Evolutionary conservation across 164 flowering plant species (phyloP).

Genomic region (Santalum album): DNA sequence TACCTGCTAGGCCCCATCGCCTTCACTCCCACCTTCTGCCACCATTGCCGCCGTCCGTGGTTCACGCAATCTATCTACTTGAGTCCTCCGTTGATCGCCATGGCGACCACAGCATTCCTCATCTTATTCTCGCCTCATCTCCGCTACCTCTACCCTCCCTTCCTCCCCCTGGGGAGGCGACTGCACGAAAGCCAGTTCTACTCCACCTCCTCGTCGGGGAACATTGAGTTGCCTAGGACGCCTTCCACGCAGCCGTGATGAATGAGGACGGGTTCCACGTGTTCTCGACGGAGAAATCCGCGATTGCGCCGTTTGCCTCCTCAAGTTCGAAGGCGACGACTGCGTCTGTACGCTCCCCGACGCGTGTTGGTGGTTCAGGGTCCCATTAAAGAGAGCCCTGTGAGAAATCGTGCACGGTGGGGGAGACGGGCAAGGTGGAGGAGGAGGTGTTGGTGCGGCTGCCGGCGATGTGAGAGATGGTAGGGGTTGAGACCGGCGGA

Average conservation of each 20-base stretch:
- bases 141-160: conserved; percentile 45
- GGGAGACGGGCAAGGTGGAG: too few species aligned
- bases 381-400: too few species aligned
- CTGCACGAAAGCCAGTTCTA: conserved; percentile 17
- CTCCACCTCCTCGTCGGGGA: conserved; percentile 22
- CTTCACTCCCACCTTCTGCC: too few species aligned
- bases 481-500: too few species aligned
- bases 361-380: too few species aligned
- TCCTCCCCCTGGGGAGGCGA: conserved; percentile 27
- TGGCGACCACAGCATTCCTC: conserved; percentile 81
- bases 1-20: too few species aligned
- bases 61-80: too few species aligned
- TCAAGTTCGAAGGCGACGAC: conserved; percentile 82
- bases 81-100: conserved; percentile 86
- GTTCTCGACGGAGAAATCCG: conserved; percentile 25
- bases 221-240: conserved; percentile 53
- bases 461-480: too few species aligned
- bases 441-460: too few species aligned
- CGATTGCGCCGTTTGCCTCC: conserved; percentile 88
- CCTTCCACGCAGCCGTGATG: conserved; percentile 81
- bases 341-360: conserved; percentile 80
- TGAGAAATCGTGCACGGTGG: too few species aligned
- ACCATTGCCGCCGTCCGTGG: too few species aligned
- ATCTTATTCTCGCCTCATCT: conserved; percentile 75
- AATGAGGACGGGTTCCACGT: conserved; percentile 66